Conservation (phyloP, 2,329 filamentous ascomycete genomes). For the Geosmithia morbida region DNA sequence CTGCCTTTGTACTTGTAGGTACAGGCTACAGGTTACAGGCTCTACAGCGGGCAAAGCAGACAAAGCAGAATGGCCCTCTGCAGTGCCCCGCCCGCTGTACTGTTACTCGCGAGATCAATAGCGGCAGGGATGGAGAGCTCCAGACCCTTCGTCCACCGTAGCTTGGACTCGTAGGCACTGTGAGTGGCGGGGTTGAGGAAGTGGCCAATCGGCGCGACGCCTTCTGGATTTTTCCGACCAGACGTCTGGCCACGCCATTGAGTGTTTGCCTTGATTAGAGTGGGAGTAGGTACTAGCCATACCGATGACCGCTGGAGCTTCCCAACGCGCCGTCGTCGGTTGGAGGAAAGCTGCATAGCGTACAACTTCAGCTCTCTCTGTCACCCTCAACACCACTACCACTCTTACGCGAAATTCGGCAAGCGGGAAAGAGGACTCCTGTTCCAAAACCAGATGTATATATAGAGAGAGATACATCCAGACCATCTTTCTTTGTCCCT, state of each 20-base stretch:
- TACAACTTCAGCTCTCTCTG: not conserved
- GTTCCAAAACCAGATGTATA: not conserved
- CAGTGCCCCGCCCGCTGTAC: not conserved
- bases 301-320: not conserved
- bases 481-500: conserved; percentile 2
- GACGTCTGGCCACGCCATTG: conserved; percentile 19
- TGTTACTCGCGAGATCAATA: not conserved
- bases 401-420: not conserved
- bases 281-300: not conserved
- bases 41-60: too few relatives aligned
- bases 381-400: too few relatives aligned
- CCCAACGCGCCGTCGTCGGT: not conserved
- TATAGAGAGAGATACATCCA: not conserved
- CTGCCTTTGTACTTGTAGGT: too few relatives aligned
- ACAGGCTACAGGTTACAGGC: too few relatives aligned
- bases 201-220: not conserved
- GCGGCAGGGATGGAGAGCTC: too few relatives aligned
- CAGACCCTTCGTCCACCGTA: not conserved
- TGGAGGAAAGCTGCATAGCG: not conserved
- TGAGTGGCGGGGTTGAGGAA: not conserved
- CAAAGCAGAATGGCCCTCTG: too few relatives aligned
- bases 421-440: not conserved
- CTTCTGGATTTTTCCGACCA: not conserved
- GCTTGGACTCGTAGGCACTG: not conserved
- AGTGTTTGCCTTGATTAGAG: conserved; percentile 23